Conservation (phyloP, 352 stramenopile species). For the Phytophthora pisi region DNA sequence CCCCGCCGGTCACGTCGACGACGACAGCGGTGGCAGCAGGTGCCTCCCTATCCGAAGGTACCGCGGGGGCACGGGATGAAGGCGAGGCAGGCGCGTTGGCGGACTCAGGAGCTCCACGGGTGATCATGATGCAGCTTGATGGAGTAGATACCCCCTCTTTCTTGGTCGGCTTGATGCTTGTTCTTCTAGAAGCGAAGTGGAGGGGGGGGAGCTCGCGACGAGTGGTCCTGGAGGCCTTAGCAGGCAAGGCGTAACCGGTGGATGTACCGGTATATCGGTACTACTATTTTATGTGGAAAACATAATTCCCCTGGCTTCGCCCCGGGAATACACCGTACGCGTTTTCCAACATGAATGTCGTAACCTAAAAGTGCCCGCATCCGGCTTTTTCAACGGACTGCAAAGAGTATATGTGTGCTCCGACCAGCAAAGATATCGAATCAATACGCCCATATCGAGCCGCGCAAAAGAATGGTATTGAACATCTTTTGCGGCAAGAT, state of each 20-base stretch:
- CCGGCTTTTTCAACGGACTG: too few species aligned
- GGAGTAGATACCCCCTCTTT: conserved; percentile 4
- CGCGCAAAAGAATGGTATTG: too few species aligned
- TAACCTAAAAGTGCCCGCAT: too few species aligned
- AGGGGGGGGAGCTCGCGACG: background rate
- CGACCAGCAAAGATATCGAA: too few species aligned
- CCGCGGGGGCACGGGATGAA: conserved; percentile 7
- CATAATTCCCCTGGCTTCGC: background rate
- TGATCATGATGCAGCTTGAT: conserved; percentile 7
- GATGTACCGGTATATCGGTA: background rate
- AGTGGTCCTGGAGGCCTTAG: background rate
- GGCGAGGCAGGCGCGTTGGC: conserved; percentile 8
- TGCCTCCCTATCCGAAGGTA: conserved; percentile 8
- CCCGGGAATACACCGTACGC: too few species aligned
- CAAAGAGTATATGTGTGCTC: too few species aligned
- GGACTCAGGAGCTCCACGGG: conserved; percentile 7
- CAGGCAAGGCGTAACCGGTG: background rate
- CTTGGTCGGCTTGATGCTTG: conserved; percentile 5
- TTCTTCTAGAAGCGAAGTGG: conserved; percentile 11
- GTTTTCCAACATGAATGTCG: too few species aligned
- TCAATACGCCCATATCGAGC: too few species aligned
- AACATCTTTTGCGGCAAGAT: too few species aligned
- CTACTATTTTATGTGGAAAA: background rate
- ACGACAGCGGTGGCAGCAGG: background rate
- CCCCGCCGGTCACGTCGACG: conserved; percentile 15